Conservation (phyloP, 352 stramenopile species). For the Phytophthora ohioensis region DNA sequence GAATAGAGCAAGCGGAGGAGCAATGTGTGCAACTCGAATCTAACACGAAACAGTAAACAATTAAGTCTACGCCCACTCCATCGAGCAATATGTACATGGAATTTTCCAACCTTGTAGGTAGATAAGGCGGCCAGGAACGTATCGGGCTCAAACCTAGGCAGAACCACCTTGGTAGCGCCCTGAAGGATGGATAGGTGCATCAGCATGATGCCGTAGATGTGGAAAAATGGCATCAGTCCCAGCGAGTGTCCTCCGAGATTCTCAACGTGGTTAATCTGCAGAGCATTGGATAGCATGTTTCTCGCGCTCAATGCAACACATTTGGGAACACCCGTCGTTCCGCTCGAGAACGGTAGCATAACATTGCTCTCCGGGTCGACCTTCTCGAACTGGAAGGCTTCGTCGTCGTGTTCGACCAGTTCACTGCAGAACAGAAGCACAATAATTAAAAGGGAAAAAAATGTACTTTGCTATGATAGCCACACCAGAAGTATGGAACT, state of each 20-base stretch:
- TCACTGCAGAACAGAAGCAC: conserved; percentile 46
- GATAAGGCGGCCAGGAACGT: conserved; percentile 88
- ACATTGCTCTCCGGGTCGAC: conserved; percentile 64
- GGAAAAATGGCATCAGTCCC: conserved; percentile 94
- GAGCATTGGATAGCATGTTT: conserved; percentile 93
- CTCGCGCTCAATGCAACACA: conserved; percentile 77
- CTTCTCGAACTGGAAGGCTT: conserved; percentile 36
- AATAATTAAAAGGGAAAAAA: conserved; percentile 23
- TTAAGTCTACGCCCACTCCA: not conserved
- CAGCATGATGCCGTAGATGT: conserved; percentile 94
- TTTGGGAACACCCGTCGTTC: conserved; percentile 94
- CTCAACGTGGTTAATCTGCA: conserved; percentile 82
- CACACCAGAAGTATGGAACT: conserved; percentile 21
- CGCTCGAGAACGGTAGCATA: conserved; percentile 94
- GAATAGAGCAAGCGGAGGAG: conserved; percentile 88
- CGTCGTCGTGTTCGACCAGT: conserved; percentile 42
- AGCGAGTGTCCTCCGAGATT: conserved; percentile 59
- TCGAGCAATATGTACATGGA: not conserved
- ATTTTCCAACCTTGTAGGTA: conserved; percentile 56
- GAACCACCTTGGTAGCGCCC: conserved; percentile 84
- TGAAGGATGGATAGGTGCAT: conserved; percentile 86
- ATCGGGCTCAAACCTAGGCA: conserved; percentile 91
- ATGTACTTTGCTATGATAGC: not conserved
- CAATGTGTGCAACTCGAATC: conserved; percentile 69
- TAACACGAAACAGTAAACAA: conserved; percentile 12